A percentile compares a stretch with the other conserved stretches of the same genome.
These are phyloP conservation scores for Colletotrichum cereale DNA, from an alignment of 2,329 filamentous ascomycete species.

Conservation along the genomic window DNA sequence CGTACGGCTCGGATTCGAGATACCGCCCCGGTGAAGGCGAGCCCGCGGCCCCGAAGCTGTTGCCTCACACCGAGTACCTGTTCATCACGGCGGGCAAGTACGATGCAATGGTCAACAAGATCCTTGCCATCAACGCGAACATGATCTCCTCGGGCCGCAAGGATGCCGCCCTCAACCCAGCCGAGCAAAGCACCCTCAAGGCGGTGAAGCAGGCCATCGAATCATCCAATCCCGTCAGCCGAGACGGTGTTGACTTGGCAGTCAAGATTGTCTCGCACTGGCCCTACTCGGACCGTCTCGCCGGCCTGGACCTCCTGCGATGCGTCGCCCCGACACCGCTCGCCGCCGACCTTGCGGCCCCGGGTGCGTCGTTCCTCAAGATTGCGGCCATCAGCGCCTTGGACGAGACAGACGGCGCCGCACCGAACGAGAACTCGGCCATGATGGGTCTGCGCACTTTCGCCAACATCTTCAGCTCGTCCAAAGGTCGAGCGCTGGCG, in stretches of 20 bases:
- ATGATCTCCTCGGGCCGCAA: slow-evolving; percentile 80
- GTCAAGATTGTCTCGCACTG: slow-evolving; percentile 81
- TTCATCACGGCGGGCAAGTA: slow-evolving; percentile 81
- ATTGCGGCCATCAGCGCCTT: slow-evolving; percentile 56
- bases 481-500: slow-evolving; percentile 76
- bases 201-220: slow-evolving; percentile 75
- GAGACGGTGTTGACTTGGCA: slow-evolving; percentile 71
- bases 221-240: slow-evolving; percentile 61
- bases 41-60: slow-evolving; percentile 70
- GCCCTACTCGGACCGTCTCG: slow-evolving; percentile 84
- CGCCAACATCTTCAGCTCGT: slow-evolving; percentile 84
- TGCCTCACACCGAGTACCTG: slow-evolving; percentile 86
- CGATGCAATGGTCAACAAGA: slow-evolving; percentile 80
- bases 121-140: slow-evolving; percentile 79
- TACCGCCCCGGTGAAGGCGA: slow-evolving; percentile 86
- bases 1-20: slow-evolving; percentile 81
- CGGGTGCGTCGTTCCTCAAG: slow-evolving; percentile 71
- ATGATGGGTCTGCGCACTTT: slow-evolving; percentile 89
- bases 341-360: slow-evolving; percentile 71
- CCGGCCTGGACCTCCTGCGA: slow-evolving; percentile 89
- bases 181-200: slow-evolving; percentile 74
- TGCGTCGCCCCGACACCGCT: slow-evolving; percentile 78
- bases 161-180: slow-evolving; percentile 78
- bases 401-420: slow-evolving; percentile 61
- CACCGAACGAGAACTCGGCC: slow-evolving; percentile 80